Evolutionary conservation across 2,329 filamentous ascomycete genomes (phyloP).

Genomic region (Alternaria solani): DNA sequence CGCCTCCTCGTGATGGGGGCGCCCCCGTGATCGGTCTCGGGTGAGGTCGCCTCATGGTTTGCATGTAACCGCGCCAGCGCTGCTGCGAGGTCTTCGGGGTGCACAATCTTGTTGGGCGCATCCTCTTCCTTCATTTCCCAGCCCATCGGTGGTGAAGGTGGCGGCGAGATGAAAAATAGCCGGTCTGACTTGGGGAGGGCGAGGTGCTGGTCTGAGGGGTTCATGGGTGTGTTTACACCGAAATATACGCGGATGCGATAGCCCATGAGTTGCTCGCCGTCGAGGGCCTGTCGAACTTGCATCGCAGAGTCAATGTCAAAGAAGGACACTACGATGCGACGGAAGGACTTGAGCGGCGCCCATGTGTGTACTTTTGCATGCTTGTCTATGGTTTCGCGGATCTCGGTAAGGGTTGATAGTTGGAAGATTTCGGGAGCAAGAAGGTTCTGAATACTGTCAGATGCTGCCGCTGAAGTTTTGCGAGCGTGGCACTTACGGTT

Average conservation of each 20-base stretch:
- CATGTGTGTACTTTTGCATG: constrained; percentile 79
- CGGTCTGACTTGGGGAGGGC: constrained; percentile 64
- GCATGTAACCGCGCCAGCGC: constrained; percentile 64
- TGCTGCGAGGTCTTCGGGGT: constrained; percentile 67
- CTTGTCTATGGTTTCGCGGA: constrained; percentile 73
- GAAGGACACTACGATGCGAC: constrained; percentile 82
- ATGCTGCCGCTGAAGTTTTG: background rate
- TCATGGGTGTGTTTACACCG: constrained; percentile 49
- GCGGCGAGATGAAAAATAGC: constrained; percentile 72
- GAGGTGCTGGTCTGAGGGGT: constrained; percentile 50
- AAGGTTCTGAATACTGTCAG: constrained; percentile 64
- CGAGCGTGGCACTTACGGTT: constrained; percentile 58
- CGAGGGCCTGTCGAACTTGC: constrained; percentile 74
- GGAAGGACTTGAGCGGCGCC: constrained; percentile 82
- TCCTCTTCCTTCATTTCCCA: constrained; percentile 71
- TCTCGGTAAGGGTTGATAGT: constrained; percentile 74
- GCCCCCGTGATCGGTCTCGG: constrained; percentile 33
- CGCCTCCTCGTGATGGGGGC: constrained; percentile 40
- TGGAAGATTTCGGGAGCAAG: constrained; percentile 76
- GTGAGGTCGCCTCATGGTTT: constrained; percentile 33
- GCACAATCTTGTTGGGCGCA: constrained; percentile 71
- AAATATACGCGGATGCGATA: constrained; percentile 56
- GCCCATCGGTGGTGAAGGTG: constrained; percentile 69
- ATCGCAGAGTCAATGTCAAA: constrained; percentile 74
- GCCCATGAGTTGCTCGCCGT: constrained; percentile 77